Base-by-base conservation (phyloP, 768 basidiomycete species). In the Rhodosporidiobolus odoratus region DNA sequence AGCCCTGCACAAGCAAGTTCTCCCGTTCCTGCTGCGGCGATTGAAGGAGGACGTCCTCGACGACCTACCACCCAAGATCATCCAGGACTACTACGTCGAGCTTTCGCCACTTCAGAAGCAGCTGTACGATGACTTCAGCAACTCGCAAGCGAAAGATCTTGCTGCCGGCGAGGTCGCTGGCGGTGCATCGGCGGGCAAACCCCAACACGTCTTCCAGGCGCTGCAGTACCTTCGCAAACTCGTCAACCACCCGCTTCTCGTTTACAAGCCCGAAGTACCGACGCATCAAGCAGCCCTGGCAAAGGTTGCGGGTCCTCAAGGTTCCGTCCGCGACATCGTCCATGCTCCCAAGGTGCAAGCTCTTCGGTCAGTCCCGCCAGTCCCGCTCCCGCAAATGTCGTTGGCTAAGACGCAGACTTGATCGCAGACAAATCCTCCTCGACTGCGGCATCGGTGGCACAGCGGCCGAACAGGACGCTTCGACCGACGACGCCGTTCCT, bases 51-150 rank as follows among this genome's bases (percentile, higher is more conserved):
- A 99, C 77, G 96, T 99, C 37, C 82, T 99, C 66, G 82, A 91
- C 71, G 96, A 99, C 78, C 83, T 99, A 4, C 96, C 96, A 2
- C 96, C 96, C 6, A 98, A 99, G 82, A 99, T 99, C 79, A 98
- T 99, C 66, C 96, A 99, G 80, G 96, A 99, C 79, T 98, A 98
- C 79, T 94, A 97, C 78, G 97, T 94, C 83, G 95, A 98, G 78
- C 84, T 99, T 5, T 97, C 95, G 0, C 90, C 92, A 0, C 81
- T 98, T 27, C 96, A 99, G 81, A 93, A 92, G 79, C 83, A 86
- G 70, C 85, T 99, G 25, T 99, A 98, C 78, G 96, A 98, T 77
- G 89, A 95, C 76, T 97, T 94, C 78, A 89, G 3, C 86, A 85
- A 77, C 91, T 92, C 9, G 86, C 88, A 38, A 84, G 83, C 69